Base-by-base conservation (phyloP, 1,284 basidiomycete species). In the Cutaneotrichosporon spelunceum region DNA sequence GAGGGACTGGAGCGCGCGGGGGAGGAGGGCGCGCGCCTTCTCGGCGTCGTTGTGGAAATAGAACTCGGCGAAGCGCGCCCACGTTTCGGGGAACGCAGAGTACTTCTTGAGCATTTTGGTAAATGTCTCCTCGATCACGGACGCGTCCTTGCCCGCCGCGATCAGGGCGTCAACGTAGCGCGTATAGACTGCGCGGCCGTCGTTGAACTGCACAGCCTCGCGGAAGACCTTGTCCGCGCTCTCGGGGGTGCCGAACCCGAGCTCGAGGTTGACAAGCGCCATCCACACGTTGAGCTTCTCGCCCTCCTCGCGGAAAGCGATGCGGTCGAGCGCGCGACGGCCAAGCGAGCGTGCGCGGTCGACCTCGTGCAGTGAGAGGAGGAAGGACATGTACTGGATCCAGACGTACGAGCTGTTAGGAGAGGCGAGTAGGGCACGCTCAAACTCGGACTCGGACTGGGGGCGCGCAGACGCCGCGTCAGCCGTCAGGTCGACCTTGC, bases 331-430 rank as follows among this genome's bases (percentile, higher is more conserved):
- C 4, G 94, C 96, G 30, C 92, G 87, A 57, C 86, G 84, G 19
- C 88, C 95, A 53, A 94, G 88, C 72, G 89, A 86, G 39, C 94
- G 86, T 16, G 95, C 96, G 79, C 93, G 93, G 70, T 94, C 93
- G 49, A 98, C 83, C 78, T 99, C 95, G 48, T 93, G 93, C 16
- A 99, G 85, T 69, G 94, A 92, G 5, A 99, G 83, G 68, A 95
- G 91, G 85, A 98, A 96, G 6, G 94, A 95, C 92, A 99, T 98
- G 79, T 95, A 99, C 78, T 97, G 95, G 65, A 99, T 89, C 96
- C 96, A 99, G 45, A 99, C 84, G 80, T 89, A 97, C 0, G 97
- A 99, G 14, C 93, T 97, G 78, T 97, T 93, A 4, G 96, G 96
- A 0, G 94, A 95, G n/a, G 91, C 90, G 29, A 98, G 84, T 36